Conservation (phyloP, 352 stramenopile species). For the Globisporangium alternatum region DNA sequence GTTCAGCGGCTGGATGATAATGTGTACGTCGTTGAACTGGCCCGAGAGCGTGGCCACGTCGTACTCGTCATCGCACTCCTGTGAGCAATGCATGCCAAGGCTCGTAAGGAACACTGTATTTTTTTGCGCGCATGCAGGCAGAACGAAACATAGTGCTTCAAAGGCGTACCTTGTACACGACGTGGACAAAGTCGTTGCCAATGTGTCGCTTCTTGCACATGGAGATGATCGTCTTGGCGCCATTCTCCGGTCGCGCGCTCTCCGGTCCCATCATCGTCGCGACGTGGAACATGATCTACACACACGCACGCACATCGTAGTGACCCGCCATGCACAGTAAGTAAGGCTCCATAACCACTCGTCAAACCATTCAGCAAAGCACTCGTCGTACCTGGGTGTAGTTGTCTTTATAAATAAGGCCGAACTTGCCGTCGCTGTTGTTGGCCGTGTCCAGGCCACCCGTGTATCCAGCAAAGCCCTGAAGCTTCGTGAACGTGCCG, state of each 20-base stretch:
- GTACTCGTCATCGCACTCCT: conserved; percentile 81
- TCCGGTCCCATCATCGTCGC: conserved; percentile 76
- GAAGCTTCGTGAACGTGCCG: conserved; percentile 62
- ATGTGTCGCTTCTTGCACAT: conserved; percentile 89
- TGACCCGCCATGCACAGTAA: not conserved
- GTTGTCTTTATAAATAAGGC: conserved; percentile 65
- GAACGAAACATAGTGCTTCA: not conserved
- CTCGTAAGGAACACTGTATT: not conserved
- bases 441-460: conserved; percentile 71
- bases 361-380: no score
- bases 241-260: not conserved
- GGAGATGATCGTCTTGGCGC: conserved; percentile 6
- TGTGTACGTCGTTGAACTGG: conserved; percentile 88
- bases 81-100: not conserved
- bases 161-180: conserved; percentile 72
- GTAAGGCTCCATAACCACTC: no score
- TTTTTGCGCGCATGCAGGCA: not conserved
- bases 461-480: conserved; percentile 63
- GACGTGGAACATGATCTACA: conserved; percentile 84
- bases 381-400: conserved; percentile 48
- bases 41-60: conserved; percentile 70
- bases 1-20: conserved; percentile 81
- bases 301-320: conserved; percentile 1
- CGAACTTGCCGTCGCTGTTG: conserved; percentile 75
- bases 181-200: conserved; percentile 87